Conservation (phyloP, 148 eudicot genomes). For the Nepenthes gracilis region DNA sequence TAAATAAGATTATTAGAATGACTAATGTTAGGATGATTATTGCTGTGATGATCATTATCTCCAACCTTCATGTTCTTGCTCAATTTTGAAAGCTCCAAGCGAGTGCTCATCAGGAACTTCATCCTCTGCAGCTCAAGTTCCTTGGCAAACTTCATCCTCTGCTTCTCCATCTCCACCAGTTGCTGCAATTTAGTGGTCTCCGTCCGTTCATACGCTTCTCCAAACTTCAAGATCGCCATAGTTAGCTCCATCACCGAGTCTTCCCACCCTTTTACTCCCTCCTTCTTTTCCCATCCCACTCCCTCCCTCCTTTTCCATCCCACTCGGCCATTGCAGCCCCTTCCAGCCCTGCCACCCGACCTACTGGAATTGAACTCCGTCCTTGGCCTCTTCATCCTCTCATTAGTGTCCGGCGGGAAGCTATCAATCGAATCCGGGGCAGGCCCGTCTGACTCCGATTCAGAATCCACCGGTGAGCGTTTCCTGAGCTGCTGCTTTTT, state of each 20-base stretch:
- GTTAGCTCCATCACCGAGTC: slow-evolving; percentile 70
- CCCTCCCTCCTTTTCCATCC: slow-evolving; percentile 7
- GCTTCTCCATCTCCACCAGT: slow-evolving; percentile 86
- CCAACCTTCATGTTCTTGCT: slow-evolving; percentile 8
- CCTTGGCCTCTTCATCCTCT: slow-evolving; percentile 29
- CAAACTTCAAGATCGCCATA: slow-evolving; percentile 59
- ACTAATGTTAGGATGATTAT: neutral
- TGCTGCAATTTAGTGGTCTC: slow-evolving; percentile 75
- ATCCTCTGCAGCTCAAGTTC: slow-evolving; percentile 83
- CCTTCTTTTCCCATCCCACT: slow-evolving; percentile 6
- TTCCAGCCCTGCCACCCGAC: slow-evolving; percentile 2
- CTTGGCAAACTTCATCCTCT: slow-evolving; percentile 84
- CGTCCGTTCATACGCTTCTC: slow-evolving; percentile 69
- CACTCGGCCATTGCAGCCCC: slow-evolving; percentile 6
- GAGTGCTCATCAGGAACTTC: slow-evolving; percentile 77
- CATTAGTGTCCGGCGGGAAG: slow-evolving; percentile 39
- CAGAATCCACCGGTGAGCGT: slow-evolving; percentile 29
- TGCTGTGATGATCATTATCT: neutral
- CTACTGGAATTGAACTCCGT: slow-evolving; percentile 9
- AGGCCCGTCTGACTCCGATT: slow-evolving; percentile 35
- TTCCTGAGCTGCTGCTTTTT: slow-evolving; percentile 10
- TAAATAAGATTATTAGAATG: neutral
- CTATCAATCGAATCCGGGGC: slow-evolving; percentile 50
- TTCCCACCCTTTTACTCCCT: slow-evolving; percentile 32
- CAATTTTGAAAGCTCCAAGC: slow-evolving; percentile 64